A percentile compares a stretch with the other conserved stretches of the same genome.
Evolutionary conservation across 257 asterid genomes (phyloP).

Genomic region (Fraxinus pennsylvanica): DNA sequence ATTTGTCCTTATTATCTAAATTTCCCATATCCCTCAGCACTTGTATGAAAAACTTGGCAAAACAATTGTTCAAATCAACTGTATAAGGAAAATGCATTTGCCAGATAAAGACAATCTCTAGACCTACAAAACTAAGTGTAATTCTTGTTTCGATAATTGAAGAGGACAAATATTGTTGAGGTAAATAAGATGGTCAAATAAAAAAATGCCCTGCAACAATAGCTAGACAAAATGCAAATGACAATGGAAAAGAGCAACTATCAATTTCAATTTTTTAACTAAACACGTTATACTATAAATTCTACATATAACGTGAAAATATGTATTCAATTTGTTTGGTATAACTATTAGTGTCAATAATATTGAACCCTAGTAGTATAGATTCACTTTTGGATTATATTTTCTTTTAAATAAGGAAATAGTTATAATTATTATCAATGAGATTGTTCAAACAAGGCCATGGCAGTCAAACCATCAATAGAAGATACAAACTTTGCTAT

Average conservation of each 20-base stretch:
- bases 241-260: not conserved
- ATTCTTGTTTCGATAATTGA: no score
- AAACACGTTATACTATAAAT: not conserved
- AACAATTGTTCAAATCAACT: not conserved
- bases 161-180: no score
- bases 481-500: not conserved
- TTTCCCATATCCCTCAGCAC: not conserved
- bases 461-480: not conserved
- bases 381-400: no score
- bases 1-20: no score
- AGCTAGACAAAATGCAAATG: not conserved
- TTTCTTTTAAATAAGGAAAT: not conserved
- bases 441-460: not conserved
- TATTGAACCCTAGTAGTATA: not conserved
- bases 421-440: not conserved
- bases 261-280: not conserved
- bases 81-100: not conserved
- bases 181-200: not conserved
- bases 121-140: not conserved
- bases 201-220: not conserved
- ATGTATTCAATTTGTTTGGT: not conserved
- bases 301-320: not conserved
- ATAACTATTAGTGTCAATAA: not conserved
- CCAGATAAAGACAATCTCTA: not conserved
- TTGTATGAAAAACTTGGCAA: not conserved